Conservation (phyloP, 1,284 basidiomycete genomes). For the Singerocomus inundabilis region DNA sequence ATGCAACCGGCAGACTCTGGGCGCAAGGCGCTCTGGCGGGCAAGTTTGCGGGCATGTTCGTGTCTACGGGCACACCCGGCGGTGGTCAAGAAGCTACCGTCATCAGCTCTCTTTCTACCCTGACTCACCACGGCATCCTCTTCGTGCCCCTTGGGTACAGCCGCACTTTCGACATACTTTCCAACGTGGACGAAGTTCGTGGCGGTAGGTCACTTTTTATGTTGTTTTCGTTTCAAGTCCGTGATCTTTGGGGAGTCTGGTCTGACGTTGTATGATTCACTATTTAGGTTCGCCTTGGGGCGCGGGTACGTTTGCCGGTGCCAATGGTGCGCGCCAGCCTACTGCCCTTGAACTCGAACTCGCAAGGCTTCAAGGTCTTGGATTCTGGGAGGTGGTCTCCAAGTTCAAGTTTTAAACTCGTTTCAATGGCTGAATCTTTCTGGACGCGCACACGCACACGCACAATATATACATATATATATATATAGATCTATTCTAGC, state of each 20-base stretch:
- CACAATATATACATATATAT: background rate
- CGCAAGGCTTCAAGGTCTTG: slow-evolving; percentile 44
- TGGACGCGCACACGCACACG: background rate
- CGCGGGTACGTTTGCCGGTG: slow-evolving; percentile 47
- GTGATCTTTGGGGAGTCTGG: too few relatives aligned
- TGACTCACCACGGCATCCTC: slow-evolving; percentile 52
- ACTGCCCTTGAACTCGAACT: slow-evolving; percentile 45
- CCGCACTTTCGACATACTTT: slow-evolving; percentile 35
- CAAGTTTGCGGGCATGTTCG: slow-evolving; percentile 52
- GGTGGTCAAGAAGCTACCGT: slow-evolving; percentile 51
- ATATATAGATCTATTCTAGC: background rate
- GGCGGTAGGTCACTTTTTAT: slow-evolving; percentile 40
- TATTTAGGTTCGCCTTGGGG: slow-evolving; percentile 45
- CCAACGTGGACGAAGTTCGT: slow-evolving; percentile 41
- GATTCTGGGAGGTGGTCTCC: slow-evolving; percentile 32
- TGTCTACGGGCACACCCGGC: slow-evolving; percentile 42
- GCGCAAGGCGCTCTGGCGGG: slow-evolving; percentile 45
- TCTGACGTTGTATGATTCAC: background rate
- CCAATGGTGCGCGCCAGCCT: slow-evolving; percentile 47
- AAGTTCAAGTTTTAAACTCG: slow-evolving; percentile 10
- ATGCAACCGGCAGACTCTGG: slow-evolving; percentile 56
- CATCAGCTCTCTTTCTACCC: slow-evolving; percentile 50
- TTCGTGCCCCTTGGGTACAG: slow-evolving; percentile 56
- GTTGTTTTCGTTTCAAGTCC: too few relatives aligned
- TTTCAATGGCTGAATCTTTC: too few relatives aligned